These are phyloP conservation scores for Triticum monococcum DNA, from an alignment of 176 grass and related monocot genomes.

Conservation along the genomic window DNA sequence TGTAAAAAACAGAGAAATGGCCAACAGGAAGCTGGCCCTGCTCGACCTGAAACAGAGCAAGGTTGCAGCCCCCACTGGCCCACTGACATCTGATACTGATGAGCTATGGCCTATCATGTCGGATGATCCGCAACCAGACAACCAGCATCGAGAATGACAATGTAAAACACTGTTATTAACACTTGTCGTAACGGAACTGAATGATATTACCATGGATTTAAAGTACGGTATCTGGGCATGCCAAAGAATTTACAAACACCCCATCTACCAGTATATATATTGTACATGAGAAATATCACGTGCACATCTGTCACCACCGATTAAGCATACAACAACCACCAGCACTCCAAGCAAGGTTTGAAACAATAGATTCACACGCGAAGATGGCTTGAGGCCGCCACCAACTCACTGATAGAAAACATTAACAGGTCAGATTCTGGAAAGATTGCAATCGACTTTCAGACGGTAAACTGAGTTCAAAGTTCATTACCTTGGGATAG, in stretches of 20 bases:
- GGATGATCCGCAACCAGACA: background rate
- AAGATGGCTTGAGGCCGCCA: background rate
- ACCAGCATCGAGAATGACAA: background rate
- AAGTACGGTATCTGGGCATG: background rate
- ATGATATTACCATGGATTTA: conserved; percentile 1
- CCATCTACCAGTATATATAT: conserved; percentile 1
- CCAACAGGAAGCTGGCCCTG: background rate
- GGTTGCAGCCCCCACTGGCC: too few species aligned
- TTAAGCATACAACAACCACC: conserved; percentile 19
- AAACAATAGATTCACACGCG: background rate
- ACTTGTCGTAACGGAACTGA: background rate
- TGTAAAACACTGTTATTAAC: background rate
- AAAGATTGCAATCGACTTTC: background rate
- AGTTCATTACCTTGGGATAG: conserved; percentile 51
- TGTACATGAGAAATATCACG: background rate
- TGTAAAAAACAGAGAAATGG: background rate
- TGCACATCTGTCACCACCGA: background rate
- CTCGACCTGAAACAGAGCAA: background rate
- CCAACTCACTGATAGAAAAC: conserved; percentile 33
- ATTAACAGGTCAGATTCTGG: conserved; percentile 2
- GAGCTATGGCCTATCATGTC: background rate
- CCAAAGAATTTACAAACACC: conserved; percentile 31
- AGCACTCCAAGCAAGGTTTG: background rate
- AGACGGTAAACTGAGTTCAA: background rate
- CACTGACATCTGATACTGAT: background rate